Conservation (phyloP, 2,329 filamentous ascomycete species). For the Ambrosiella xylebori region DNA sequence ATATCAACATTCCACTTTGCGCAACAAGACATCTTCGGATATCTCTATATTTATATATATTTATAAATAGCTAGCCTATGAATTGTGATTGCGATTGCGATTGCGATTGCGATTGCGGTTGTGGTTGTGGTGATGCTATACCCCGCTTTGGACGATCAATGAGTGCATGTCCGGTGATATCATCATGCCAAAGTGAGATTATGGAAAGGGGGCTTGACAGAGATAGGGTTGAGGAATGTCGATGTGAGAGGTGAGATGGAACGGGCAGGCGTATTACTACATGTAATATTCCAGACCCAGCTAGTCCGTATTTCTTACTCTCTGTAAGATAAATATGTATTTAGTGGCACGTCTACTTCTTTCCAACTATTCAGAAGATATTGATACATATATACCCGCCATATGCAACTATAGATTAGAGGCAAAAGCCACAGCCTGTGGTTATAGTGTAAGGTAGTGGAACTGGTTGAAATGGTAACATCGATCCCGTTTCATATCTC, state of each 20-base stretch:
- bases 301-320: no score
- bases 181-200: neutral
- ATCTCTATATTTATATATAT: no score
- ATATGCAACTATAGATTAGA: no score
- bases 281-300: no score
- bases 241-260: no score
- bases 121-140: neutral
- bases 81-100: neutral
- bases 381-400: no score
- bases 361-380: no score
- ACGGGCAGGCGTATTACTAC: no score
- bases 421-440: neutral
- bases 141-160: neutral
- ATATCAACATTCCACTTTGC: no score
- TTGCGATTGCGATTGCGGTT: neutral
- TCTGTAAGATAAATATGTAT: no score
- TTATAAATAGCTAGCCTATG: neutral
- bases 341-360: no score
- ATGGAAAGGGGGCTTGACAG: neutral
- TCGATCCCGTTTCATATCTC: neutral
- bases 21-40: no score
- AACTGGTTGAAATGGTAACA: neutral
- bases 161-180: neutral
- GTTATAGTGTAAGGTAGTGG: neutral
- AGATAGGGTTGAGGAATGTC: neutral